A percentile compares a stretch with the other conserved stretches of the same genome.
Conservation (phyloP, 306 rosid species). For the Castanea crenata region DNA sequence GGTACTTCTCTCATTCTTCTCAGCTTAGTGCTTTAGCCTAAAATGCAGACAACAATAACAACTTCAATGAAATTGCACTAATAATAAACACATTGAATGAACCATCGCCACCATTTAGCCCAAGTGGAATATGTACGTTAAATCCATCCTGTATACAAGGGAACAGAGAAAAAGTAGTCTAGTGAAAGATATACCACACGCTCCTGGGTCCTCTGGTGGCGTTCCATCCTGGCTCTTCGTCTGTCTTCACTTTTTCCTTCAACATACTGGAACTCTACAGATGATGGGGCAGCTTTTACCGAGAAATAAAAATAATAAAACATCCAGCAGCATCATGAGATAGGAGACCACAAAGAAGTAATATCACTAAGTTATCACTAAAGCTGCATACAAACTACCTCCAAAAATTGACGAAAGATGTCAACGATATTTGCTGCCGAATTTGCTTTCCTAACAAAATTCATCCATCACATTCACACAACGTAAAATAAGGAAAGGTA, state of each 20-base stretch:
- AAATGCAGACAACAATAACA: constrained; percentile 19
- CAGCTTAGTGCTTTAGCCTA: constrained; percentile 89
- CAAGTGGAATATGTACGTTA: neutral
- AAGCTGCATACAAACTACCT: constrained; percentile 44
- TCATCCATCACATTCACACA: too few relatives aligned
- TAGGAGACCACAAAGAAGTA: neutral
- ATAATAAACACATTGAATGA: neutral
- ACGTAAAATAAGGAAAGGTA: too few relatives aligned
- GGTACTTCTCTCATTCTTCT: constrained; percentile 71
- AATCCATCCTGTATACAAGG: neutral
- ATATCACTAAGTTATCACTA: constrained; percentile 8
- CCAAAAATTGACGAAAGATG: constrained; percentile 86
- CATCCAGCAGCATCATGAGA: constrained; percentile 20
- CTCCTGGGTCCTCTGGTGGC: constrained; percentile 79
- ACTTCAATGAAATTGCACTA: constrained; percentile 17
- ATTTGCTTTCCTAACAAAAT: constrained; percentile 56
- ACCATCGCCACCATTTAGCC: neutral
- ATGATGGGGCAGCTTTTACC: constrained; percentile 64
- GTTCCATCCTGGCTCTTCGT: constrained; percentile 89
- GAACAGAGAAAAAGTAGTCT: constrained; percentile 15
- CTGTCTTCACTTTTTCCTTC: constrained; percentile 96
- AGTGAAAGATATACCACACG: constrained; percentile 67
- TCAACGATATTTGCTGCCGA: constrained; percentile 80
- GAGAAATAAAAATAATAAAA: constrained; percentile 11
- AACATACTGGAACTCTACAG: constrained; percentile 79